Evolutionary conservation across 495 filamentous ascomycete genomes (phyloP), one percentile per base, ranked within the genome.

Genomic region (Penicillium flavigenum): DNA sequence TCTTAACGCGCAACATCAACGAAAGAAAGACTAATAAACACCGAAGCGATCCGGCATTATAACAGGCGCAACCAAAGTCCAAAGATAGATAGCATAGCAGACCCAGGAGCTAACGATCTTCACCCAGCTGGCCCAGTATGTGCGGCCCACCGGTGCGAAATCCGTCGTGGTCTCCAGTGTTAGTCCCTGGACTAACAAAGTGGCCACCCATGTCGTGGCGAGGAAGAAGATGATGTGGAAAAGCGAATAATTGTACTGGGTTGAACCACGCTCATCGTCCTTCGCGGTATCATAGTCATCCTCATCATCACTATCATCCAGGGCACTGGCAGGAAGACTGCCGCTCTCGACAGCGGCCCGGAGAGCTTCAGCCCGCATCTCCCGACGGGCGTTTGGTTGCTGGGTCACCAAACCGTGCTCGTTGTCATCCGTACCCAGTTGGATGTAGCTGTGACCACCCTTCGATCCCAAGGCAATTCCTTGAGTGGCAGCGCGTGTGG

Each of bases 141-240:
- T 97, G 47, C 94, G 79, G 29, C 94, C 94, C 17, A 98, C 93
- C 0, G 94, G 88, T 5, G 89, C 88, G 71, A 98, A 97, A 64
- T 92, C 85, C 19, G 79, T 78, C 17, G 76, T 72, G 22, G 81
- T 77, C 42, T 88, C 83, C 4, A 84, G 79, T 19, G 91, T 82
- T 66, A 93, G 79, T 57, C 88, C 89, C 76, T 91, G 91, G 14
- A 92, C 96, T 57, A 98, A 75, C 45, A 98, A 76, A 3, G 93
- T 98, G 5, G 90, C 93, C 1, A 97, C 91, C 94, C 94, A 98
- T 42, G 88, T 87, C 0, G 95, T 98, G 9, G 92, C 91, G 7
- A 98, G 79, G 78, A 98, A 87, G 84, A 98, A 98, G 61, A 98
- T 97, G 71, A 98, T 76, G 76, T 98, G 94, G 85, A 98, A 98